These are phyloP conservation scores for Sarcocystis neurona DNA, from an alignment of 169 alveolate species.

Conservation along the genomic window DNA sequence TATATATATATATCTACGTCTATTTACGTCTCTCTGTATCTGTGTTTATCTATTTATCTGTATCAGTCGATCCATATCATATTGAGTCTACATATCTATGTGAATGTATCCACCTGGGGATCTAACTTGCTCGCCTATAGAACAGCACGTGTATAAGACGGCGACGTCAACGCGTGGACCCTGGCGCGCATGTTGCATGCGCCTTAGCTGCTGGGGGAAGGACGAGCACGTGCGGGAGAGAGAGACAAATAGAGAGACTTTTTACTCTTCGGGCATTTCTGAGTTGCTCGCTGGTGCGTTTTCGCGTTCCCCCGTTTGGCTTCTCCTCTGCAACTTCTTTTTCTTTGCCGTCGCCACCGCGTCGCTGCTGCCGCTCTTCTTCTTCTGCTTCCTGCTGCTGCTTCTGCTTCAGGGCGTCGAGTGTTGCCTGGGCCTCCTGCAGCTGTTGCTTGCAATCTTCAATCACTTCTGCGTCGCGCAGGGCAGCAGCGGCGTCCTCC, in stretches of 20 bases:
- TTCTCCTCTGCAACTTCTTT: not conserved
- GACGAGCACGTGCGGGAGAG: not conserved
- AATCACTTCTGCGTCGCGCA: not conserved
- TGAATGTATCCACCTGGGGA: too few species aligned
- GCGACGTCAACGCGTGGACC: not conserved
- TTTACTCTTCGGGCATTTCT: not conserved
- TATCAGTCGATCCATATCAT: too few species aligned
- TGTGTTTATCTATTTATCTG: too few species aligned
- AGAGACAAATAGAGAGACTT: not conserved
- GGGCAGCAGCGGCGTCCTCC: not conserved
- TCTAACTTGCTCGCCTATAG: not conserved
- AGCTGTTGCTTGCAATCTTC: not conserved
- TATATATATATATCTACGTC: too few species aligned
- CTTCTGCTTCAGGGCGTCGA: too few species aligned
- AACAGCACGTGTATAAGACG: not conserved
- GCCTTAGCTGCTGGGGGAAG: not conserved
- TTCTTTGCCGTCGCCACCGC: too few species aligned
- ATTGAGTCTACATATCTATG: too few species aligned
- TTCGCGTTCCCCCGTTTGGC: not conserved
- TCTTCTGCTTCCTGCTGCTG: slow-evolving; percentile 13
- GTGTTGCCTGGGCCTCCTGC: too few species aligned
- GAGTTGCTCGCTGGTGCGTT: not conserved
- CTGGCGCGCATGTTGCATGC: not conserved
- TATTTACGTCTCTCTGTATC: too few species aligned
- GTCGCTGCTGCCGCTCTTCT: slow-evolving; percentile 13